These are phyloP conservation scores for Cokeromyces recurvatus DNA, from an alignment of 371 early-diverging fungal species.

Conservation along the genomic window DNA sequence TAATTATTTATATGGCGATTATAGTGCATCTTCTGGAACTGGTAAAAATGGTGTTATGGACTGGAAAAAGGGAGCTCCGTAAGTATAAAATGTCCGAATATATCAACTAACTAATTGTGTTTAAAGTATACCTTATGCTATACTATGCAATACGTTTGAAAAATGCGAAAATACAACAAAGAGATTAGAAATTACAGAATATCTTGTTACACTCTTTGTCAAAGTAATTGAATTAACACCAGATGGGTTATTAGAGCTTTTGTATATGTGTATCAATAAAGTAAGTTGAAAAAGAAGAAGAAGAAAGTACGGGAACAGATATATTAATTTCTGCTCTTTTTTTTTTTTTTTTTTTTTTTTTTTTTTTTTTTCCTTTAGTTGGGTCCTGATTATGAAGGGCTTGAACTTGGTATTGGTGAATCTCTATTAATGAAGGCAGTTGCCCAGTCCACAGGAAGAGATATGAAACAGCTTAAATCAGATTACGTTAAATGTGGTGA, in stretches of 20 bases:
- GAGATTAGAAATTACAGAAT: slow-evolving; percentile 79
- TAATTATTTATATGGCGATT: no score
- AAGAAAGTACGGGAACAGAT: neutral
- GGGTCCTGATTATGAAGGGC: slow-evolving; percentile 93
- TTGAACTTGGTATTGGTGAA: slow-evolving; percentile 97
- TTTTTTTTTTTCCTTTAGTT: no score
- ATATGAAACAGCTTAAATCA: slow-evolving; percentile 70
- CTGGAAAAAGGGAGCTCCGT: slow-evolving; percentile 10
- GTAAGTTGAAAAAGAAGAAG: slow-evolving; percentile 26
- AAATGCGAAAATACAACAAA: slow-evolving; percentile 66
- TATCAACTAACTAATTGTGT: neutral
- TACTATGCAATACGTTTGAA: slow-evolving; percentile 86
- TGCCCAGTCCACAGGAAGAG: slow-evolving; percentile 82
- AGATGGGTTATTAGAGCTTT: slow-evolving; percentile 64
- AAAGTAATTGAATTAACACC: slow-evolving; percentile 69
- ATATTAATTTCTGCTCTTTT: no score
- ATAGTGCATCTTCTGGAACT: slow-evolving; percentile 7
- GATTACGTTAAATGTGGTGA: slow-evolving; percentile 84
- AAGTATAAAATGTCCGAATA: no score
- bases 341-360: no score
- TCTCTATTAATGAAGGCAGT: slow-evolving; percentile 92
- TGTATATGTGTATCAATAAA: slow-evolving; percentile 93
- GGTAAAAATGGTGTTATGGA: neutral
- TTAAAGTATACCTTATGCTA: slow-evolving; percentile 76
- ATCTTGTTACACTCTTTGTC: slow-evolving; percentile 72